Evolutionary conservation across 2,329 filamentous ascomycete genomes (phyloP).

Genomic region (Penicillium sp.): DNA sequence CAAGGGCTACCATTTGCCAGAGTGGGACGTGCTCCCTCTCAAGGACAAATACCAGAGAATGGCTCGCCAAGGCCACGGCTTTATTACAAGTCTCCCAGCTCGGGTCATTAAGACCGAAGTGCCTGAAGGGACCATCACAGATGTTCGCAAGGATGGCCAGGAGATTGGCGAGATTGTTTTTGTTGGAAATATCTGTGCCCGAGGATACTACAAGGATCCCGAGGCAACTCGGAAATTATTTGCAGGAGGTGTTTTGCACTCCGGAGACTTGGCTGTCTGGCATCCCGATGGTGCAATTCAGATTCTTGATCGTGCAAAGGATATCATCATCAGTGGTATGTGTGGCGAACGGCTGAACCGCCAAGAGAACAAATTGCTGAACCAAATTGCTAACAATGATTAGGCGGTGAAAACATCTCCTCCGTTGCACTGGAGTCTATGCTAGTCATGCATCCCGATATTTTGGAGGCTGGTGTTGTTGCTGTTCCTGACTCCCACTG

Average conservation of each 20-base stretch:
- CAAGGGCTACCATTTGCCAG: slow-evolving; percentile 82
- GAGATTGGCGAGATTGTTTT: slow-evolving; percentile 86
- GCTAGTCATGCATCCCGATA: slow-evolving; percentile 80
- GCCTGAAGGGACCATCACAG: slow-evolving; percentile 62
- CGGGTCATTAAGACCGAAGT: slow-evolving; percentile 79
- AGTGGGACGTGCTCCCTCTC: slow-evolving; percentile 71
- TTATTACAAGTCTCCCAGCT: slow-evolving; percentile 75
- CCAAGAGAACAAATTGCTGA: background rate
- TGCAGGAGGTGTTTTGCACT: slow-evolving; percentile 79
- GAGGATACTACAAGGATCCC: slow-evolving; percentile 86
- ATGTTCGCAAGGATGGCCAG: slow-evolving; percentile 67
- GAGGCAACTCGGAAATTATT: slow-evolving; percentile 85
- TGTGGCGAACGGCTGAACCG: slow-evolving; percentile 1
- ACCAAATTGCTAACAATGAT: slow-evolving; percentile 1
- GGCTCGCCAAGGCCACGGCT: slow-evolving; percentile 92
- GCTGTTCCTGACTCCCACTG: slow-evolving; percentile 84
- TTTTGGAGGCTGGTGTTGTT: slow-evolving; percentile 89
- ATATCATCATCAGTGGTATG: slow-evolving; percentile 93
- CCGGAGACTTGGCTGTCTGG: slow-evolving; percentile 90
- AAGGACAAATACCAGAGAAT: slow-evolving; percentile 83
- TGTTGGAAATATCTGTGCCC: slow-evolving; percentile 83
- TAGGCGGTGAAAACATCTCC: slow-evolving; percentile 94
- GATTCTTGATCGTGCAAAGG: slow-evolving; percentile 90
- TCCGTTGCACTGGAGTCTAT: slow-evolving; percentile 88
- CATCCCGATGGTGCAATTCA: slow-evolving; percentile 86